Base-by-base conservation (phyloP, 2,329 filamentous ascomycete genomes). In the Tympanopsis confertula region DNA sequence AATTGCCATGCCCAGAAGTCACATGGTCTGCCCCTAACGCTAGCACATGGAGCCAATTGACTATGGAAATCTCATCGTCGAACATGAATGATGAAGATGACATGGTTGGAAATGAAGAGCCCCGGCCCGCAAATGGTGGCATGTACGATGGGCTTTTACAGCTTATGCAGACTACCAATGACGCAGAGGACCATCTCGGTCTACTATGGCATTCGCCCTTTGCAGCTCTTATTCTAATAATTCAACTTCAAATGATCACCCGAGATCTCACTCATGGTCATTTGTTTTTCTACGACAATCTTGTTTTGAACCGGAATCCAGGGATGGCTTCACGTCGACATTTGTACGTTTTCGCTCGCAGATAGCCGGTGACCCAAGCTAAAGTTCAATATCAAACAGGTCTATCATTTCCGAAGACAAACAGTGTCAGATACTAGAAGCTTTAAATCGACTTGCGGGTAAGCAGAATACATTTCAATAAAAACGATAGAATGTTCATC, bases 21-120 rank as follows among this genome's bases (percentile, higher is more conserved):
- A n/a, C n/a, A n/a, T n/a, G n/a, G n/a, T n/a, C n/a, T n/a, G n/a
- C n/a, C n/a, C n/a, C n/a, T n/a, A n/a, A n/a, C n/a, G n/a, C n/a
- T n/a, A n/a, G n/a, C n/a, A n/a, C n/a, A n/a, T n/a, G n/a, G n/a
- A n/a, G n/a, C n/a, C n/a, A n/a, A n/a, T n/a, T n/a, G n/a, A n/a
- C n/a, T n/a, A n/a, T n/a, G n/a, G n/a, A 38, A 33, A 35, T 29
- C 3, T 36, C 35, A 10, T 38, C 36, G 2, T 40, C 40, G 14
- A 37, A 35, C 13, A 39, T 42, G 24, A 42, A 42, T 18, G 41
- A 42, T 17, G 41, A 42, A 40, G 41, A 42, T n/a, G 41, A 42
- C 20, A 7, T 24, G 10, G 41, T 39, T 19, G 41, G 26, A 12
- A 42, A 42, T 20, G 33, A 20, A 5, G 41, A 42, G 13, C 41